Percentiles rank a stretch among this genome's conserved stretches.
phyloP scores from a whole-genome alignment of 768 basidiomycete genomes.

The Lactifluus hygrophoroides region DNA sequence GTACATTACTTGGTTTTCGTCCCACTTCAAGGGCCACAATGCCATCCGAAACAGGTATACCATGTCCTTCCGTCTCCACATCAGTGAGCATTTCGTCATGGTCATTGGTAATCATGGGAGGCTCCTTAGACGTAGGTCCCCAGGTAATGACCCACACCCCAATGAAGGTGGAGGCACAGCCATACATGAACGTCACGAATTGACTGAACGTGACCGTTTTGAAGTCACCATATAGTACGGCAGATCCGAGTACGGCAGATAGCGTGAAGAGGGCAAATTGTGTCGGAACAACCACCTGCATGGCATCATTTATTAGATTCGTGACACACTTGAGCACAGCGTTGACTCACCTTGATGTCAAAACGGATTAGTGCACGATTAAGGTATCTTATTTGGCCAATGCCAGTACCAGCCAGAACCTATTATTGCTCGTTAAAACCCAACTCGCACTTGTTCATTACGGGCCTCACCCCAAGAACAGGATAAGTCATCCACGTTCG shows the following conservation, averaged over 20 bases:
- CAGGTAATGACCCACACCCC: conserved; percentile 87
- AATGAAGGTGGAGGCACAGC: conserved; percentile 76
- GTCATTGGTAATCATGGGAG: conserved; percentile 15
- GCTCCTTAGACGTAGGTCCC: conserved; percentile 32
- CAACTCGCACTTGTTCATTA: neutral
- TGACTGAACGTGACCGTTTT: conserved; percentile 71
- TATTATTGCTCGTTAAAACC: neutral
- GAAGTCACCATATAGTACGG: conserved; percentile 93
- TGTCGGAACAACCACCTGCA: conserved; percentile 80
- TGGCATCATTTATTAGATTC: neutral
- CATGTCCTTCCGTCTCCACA: conserved; percentile 24
- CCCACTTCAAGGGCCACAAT: conserved; percentile 19
- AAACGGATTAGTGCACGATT: conserved; percentile 88
- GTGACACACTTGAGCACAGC: neutral
- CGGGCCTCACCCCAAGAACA: conserved; percentile 50
- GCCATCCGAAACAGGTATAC: conserved; percentile 19
- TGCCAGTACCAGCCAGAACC: conserved; percentile 64
- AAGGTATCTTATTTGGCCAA: conserved; percentile 79
- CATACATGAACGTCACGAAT: conserved; percentile 77
- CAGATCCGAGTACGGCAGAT: conserved; percentile 87
- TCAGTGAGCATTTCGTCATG: conserved; percentile 26
- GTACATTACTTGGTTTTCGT: conserved; percentile 27
- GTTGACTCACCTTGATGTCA: conserved; percentile 70
- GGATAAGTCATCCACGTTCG: conserved; percentile 78
- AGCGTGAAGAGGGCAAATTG: conserved; percentile 95